Percentiles rank a stretch among this genome's conserved stretches.
Conservation (phyloP, 2,329 filamentous ascomycete species). For the Pleurostoma richardsiae region DNA sequence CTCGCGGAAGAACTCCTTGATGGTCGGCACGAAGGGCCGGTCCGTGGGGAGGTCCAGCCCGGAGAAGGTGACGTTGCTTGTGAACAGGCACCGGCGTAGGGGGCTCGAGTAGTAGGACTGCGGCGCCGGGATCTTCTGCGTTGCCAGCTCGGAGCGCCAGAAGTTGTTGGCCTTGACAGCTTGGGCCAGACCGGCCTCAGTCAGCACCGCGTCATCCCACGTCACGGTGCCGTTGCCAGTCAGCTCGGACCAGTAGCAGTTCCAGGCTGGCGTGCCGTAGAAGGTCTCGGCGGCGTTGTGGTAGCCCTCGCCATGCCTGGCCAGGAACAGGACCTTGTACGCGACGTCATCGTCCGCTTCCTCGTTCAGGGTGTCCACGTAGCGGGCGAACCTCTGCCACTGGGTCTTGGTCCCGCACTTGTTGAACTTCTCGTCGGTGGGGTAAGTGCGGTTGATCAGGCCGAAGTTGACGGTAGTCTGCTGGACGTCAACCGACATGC, state of each 20-base stretch:
- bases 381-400: conserved; percentile 60
- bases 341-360: conserved; percentile 35
- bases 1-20: conserved; percentile 64
- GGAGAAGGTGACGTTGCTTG: conserved; percentile 56
- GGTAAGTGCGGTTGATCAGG: conserved; percentile 57
- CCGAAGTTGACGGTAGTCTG: conserved; percentile 60
- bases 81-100: conserved; percentile 56
- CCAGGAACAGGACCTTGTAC: conserved; percentile 65
- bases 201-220: conserved; percentile 63
- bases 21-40: conserved; percentile 47
- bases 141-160: conserved; percentile 47
- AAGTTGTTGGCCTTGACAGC: conserved; percentile 54
- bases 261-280: conserved; percentile 66
- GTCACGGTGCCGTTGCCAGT: conserved; percentile 58
- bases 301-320: conserved; percentile 65
- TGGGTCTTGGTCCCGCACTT: conserved; percentile 41
- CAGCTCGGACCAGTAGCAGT: conserved; percentile 62
- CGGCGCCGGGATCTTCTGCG: conserved; percentile 53
- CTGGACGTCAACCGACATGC: too few species aligned
- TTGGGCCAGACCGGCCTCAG: conserved; percentile 49
- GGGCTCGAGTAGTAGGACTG: conserved; percentile 63
- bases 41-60: conserved; percentile 44
- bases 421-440: conserved; percentile 41
- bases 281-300: conserved; percentile 59
- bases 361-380: conserved; percentile 50